Evolutionary conservation across 331 rosid species (phyloP).

Genomic region (Acacia concinna): DNA sequence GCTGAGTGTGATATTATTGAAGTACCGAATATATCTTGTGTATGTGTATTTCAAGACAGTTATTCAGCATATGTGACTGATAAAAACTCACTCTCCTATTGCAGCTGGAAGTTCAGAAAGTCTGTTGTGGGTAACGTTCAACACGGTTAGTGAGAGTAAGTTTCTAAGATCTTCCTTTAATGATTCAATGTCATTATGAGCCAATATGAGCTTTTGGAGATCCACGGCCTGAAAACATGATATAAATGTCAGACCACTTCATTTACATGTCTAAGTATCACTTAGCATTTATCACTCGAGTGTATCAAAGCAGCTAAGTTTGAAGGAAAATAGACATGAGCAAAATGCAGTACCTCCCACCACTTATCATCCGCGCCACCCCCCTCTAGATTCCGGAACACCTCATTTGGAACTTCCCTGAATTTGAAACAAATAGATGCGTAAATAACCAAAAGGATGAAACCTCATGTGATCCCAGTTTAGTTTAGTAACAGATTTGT

Average conservation of each 20-base stretch:
- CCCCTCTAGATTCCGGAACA: constrained; percentile 67
- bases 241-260: background rate
- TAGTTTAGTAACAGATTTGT: background rate
- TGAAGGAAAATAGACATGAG: background rate
- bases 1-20: background rate
- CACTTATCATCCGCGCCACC: constrained; percentile 72
- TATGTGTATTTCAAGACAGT: background rate
- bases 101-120: constrained; percentile 78
- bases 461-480: background rate
- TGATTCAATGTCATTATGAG: constrained; percentile 72
- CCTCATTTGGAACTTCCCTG: constrained; percentile 83
- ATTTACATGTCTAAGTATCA: background rate
- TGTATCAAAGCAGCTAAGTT: background rate
- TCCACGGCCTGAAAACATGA: constrained; percentile 70
- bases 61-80: background rate
- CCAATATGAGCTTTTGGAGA: constrained; percentile 83
- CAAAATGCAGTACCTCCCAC: constrained; percentile 76
- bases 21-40: background rate
- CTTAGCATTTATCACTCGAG: background rate
- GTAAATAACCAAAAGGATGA: background rate
- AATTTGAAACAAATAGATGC: constrained; percentile 6
- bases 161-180: constrained; percentile 72
- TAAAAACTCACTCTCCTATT: constrained; percentile 82
- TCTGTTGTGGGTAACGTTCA: constrained; percentile 84
- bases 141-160: constrained; percentile 59